phyloP scores from a whole-genome alignment of 1,139 yeast species.

The Saccharomyces pastorianus region DNA sequence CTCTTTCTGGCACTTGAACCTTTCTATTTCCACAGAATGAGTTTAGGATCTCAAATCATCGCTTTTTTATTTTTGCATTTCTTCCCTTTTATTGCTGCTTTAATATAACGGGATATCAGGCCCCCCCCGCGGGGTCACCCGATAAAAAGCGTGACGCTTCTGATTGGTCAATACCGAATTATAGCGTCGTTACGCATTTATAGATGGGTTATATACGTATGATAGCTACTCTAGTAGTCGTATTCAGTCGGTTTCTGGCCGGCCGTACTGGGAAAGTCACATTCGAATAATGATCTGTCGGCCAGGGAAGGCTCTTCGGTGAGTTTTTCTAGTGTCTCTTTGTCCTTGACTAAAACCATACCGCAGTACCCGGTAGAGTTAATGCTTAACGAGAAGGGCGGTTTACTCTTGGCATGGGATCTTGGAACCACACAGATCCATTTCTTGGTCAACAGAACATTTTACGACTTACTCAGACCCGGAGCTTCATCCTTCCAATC shows the following conservation, averaged over 20 bases:
- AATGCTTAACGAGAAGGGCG: slow-evolving; percentile 43
- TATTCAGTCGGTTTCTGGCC: slow-evolving; percentile 39
- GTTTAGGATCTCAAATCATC: too few species aligned
- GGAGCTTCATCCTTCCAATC: slow-evolving; percentile 38
- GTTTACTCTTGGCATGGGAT: slow-evolving; percentile 32
- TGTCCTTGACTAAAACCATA: slow-evolving; percentile 63
- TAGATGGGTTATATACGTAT: background rate
- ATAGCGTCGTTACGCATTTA: background rate
- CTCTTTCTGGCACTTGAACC: background rate
- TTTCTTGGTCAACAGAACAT: slow-evolving; percentile 67
- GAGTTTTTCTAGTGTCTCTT: slow-evolving; percentile 41
- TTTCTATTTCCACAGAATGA: background rate
- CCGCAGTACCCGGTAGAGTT: slow-evolving; percentile 82
- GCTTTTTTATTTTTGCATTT: background rate
- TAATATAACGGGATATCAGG: background rate
- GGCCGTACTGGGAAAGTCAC: slow-evolving; percentile 59
- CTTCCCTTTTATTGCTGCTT: background rate
- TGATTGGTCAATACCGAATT: slow-evolving; percentile 4
- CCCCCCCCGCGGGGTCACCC: background rate
- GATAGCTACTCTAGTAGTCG: slow-evolving; percentile 31
- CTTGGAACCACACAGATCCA: slow-evolving; percentile 90
- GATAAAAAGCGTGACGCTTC: background rate
- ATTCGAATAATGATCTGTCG: slow-evolving; percentile 43
- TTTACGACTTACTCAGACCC: slow-evolving; percentile 46
- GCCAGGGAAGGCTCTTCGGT: slow-evolving; percentile 33